Percentiles rank a stretch among this genome's conserved stretches.
phyloP scores from a whole-genome alignment of 2,329 filamentous ascomycete genomes.

The Byssothecium circinans region DNA sequence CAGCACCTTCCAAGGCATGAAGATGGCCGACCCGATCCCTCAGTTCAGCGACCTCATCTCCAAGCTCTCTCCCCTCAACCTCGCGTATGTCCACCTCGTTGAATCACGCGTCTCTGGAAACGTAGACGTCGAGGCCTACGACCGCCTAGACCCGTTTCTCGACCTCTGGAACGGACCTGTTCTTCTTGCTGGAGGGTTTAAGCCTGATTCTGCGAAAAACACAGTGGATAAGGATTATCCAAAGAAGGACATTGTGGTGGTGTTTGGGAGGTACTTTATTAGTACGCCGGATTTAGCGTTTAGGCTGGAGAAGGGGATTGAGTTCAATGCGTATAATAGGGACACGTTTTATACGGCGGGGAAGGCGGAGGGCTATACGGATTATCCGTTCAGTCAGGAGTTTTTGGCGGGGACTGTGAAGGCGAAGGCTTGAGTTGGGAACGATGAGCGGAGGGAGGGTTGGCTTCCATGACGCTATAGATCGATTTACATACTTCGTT shows the following conservation, averaged over 20 bases:
- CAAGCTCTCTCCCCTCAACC: slow-evolving; percentile 53
- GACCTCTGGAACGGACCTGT: slow-evolving; percentile 34
- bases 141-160: slow-evolving; percentile 27
- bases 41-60: slow-evolving; percentile 63
- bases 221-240: slow-evolving; percentile 47
- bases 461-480: too few species aligned
- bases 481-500: too few species aligned
- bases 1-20: slow-evolving; percentile 64
- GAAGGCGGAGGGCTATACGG: slow-evolving; percentile 44
- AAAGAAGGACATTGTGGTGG: slow-evolving; percentile 48
- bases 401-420: too few species aligned
- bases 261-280: slow-evolving; percentile 55
- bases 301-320: slow-evolving; percentile 48
- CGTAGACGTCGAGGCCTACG: slow-evolving; percentile 25
- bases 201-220: slow-evolving; percentile 40
- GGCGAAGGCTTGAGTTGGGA: too few species aligned
- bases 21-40: slow-evolving; percentile 62
- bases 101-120: slow-evolving; percentile 59
- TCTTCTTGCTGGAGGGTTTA: slow-evolving; percentile 48
- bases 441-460: too few species aligned
- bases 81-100: slow-evolving; percentile 56
- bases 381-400: slow-evolving; percentile 34
- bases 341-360: slow-evolving; percentile 48
- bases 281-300: slow-evolving; percentile 54
- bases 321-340: slow-evolving; percentile 50